Evolutionary conservation across 2,329 filamentous ascomycete genomes (phyloP), one percentile per base, ranked within the genome.

Genomic region (Nannizzia gypsea): DNA sequence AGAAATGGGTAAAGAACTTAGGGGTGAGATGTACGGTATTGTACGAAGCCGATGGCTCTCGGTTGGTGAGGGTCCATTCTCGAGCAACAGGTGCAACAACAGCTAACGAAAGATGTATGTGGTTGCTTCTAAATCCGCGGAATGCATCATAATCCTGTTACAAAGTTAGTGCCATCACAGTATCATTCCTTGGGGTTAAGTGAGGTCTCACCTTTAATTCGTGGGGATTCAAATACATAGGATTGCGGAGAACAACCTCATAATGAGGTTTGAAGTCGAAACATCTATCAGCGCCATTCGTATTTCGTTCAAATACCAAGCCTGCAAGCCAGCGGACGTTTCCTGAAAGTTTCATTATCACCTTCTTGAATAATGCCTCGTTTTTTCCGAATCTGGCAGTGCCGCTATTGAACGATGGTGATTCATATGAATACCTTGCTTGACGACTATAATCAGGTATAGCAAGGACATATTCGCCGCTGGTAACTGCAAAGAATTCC

Each of bases 1-100:
- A 97, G 78, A 99, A 99, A 71, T 99, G 93, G 0, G 92, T 96
- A 72, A 99, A 99, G 77, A 99, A 96, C 6, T 91, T 86, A 4
- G 93, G 93, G 1, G 89, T 93, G 31, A 99, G 81, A 72, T 99
- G 95, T 1, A 97, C 88, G 0, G 92, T 90, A 70, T 99, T 99
- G 77, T 99, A 99, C 70, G 92, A 97, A 64, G 85, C 83, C 0
- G 91, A 95, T 2, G 87, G 83, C 64, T 88, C 84, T 2, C 84
- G 76, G 66, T 87, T 88, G 2, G 86, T 81, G 1, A 89, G 82
- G 40, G 85, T 81, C 93, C 92, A 96, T 67, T 96, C 87, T 44
- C 90, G 83, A 69, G 91, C 88, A 36, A 87, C 83, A 0, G 95
- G 93, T 0, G 93, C 93, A 64, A 89, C 84, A 40, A 99, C 85